phyloP scores from a whole-genome alignment of 2,329 filamentous ascomycete species.

The Akanthomyces muscarius region DNA sequence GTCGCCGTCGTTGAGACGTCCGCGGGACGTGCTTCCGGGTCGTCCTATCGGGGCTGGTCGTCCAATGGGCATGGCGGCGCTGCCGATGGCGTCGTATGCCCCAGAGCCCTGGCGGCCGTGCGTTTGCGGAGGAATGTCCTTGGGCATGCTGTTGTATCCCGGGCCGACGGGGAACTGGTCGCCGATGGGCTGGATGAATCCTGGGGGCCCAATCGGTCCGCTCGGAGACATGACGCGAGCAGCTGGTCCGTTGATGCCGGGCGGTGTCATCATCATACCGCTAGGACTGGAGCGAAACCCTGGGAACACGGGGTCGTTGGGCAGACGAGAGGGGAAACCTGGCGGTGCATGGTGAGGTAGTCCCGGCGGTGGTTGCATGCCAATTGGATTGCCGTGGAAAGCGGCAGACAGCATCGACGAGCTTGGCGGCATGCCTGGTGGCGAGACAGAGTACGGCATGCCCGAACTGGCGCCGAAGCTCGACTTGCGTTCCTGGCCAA shows the following conservation, averaged over 20 bases:
- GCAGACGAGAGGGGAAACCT: constrained; percentile 55
- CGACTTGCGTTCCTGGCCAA: constrained; percentile 61
- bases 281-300: constrained; percentile 44
- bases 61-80: constrained; percentile 67
- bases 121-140: constrained; percentile 37
- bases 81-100: constrained; percentile 55
- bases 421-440: constrained; percentile 38
- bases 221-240: constrained; percentile 41
- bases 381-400: constrained; percentile 52
- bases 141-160: constrained; percentile 31
- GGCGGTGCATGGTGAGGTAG: constrained; percentile 37
- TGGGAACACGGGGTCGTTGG: constrained; percentile 48
- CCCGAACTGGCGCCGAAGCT: constrained; percentile 37
- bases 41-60: constrained; percentile 84
- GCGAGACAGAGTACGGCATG: constrained; percentile 50
- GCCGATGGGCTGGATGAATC: constrained; percentile 29
- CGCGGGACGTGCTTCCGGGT: constrained; percentile 67
- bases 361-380: constrained; percentile 46
- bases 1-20: constrained; percentile 52
- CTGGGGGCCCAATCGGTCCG: constrained; percentile 34
- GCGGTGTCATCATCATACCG: constrained; percentile 45
- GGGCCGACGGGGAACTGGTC: constrained; percentile 32
- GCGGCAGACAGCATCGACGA: constrained; percentile 32
- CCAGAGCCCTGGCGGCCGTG: constrained; percentile 75
- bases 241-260: constrained; percentile 45